phyloP scores from a whole-genome alignment of 345 rosid genomes.

The Camelina laxa region DNA sequence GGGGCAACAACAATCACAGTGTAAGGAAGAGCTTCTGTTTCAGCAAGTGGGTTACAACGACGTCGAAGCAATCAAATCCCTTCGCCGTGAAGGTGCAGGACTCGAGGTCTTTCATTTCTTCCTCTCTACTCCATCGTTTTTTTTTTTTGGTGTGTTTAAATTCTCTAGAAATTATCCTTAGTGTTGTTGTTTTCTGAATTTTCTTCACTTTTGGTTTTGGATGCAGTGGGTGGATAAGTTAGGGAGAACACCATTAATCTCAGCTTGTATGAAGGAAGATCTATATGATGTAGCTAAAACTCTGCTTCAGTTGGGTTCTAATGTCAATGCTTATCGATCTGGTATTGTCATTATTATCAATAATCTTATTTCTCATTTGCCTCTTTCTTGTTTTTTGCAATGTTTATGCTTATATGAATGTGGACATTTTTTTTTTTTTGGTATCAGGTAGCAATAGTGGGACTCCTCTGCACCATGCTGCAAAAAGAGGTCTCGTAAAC shows the following conservation, averaged over 20 bases:
- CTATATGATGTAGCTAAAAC: slow-evolving; percentile 62
- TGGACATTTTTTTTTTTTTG: neutral
- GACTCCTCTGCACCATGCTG: slow-evolving; percentile 93
- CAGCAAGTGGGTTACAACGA: slow-evolving; percentile 68
- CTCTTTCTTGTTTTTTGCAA: too few species aligned
- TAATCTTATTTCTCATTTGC: too few species aligned
- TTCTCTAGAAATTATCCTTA: neutral
- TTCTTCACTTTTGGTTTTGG: neutral
- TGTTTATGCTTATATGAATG: neutral
- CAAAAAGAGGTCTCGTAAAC: slow-evolving; percentile 68
- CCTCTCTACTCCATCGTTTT: neutral
- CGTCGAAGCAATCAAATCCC: slow-evolving; percentile 69
- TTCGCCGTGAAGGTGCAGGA: slow-evolving; percentile 70
- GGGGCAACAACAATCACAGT: slow-evolving; percentile 81
- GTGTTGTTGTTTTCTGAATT: neutral
- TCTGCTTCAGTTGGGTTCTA: slow-evolving; percentile 81
- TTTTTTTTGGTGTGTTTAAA: neutral
- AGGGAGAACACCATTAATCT: slow-evolving; percentile 80
- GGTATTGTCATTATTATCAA: slow-evolving; percentile 34
- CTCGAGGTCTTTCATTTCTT: slow-evolving; percentile 60
- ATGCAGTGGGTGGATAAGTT: slow-evolving; percentile 76
- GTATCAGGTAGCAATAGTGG: slow-evolving; percentile 75
- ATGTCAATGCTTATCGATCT: slow-evolving; percentile 72
- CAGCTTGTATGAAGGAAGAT: slow-evolving; percentile 62
- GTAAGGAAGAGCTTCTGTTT: slow-evolving; percentile 67